phyloP scores from a whole-genome alignment of 169 alveolate genomes.

The Theileria equi region DNA sequence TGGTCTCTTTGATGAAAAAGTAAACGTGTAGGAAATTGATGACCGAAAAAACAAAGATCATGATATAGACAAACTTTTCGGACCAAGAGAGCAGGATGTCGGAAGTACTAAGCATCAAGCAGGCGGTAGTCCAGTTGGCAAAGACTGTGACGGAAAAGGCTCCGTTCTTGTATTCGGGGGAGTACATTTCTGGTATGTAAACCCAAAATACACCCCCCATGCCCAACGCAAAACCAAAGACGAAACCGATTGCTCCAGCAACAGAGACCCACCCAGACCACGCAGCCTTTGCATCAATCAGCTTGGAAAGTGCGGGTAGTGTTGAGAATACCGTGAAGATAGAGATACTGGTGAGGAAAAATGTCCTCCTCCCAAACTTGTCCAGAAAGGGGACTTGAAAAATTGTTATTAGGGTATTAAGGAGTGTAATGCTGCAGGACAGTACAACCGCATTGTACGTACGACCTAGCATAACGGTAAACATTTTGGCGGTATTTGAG shows the following conservation, averaged over 20 bases:
- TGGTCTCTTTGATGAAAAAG: constrained; percentile 78
- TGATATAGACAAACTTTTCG: constrained; percentile 61
- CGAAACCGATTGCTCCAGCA: constrained; percentile 69
- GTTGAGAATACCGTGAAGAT: constrained; percentile 36
- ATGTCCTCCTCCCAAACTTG: constrained; percentile 75
- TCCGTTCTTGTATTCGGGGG: constrained; percentile 79
- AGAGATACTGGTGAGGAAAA: constrained; percentile 69
- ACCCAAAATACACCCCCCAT: constrained; percentile 84
- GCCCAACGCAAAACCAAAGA: constrained; percentile 78
- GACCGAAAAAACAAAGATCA: constrained; percentile 65
- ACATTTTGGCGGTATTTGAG: constrained; percentile 76
- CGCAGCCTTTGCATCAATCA: not conserved
- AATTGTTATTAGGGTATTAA: constrained; percentile 69
- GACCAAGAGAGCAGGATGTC: constrained; percentile 64
- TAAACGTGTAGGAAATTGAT: constrained; percentile 60
- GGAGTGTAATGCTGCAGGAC: constrained; percentile 56
- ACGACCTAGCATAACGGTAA: constrained; percentile 59
- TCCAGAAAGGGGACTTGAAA: constrained; percentile 71
- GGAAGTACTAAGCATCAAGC: constrained; percentile 72
- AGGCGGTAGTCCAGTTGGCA: constrained; percentile 77
- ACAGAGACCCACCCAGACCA: constrained; percentile 44
- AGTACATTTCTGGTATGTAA: constrained; percentile 79
- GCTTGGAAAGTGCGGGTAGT: constrained; percentile 69
- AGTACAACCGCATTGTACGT: constrained; percentile 58
- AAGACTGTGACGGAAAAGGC: constrained; percentile 77